These are phyloP conservation scores for Penicillium steckii DNA, from an alignment of 495 filamentous ascomycete genomes.

Conservation along the genomic window DNA sequence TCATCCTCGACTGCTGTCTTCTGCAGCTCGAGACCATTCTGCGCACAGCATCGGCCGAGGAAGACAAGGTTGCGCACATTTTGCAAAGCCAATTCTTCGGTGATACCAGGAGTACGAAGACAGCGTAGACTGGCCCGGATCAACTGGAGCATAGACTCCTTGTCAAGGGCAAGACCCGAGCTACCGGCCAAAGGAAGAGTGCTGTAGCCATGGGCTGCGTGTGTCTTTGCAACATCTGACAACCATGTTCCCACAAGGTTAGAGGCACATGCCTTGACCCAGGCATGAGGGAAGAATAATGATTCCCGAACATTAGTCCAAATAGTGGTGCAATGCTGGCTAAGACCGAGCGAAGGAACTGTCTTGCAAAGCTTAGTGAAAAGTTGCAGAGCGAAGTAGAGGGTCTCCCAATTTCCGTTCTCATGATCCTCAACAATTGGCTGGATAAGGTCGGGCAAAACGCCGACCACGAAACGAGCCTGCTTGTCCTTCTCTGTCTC, in stretches of 20 bases:
- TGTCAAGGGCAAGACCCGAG: conserved; percentile 64
- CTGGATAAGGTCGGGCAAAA: conserved; percentile 51
- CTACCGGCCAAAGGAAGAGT: conserved; percentile 66
- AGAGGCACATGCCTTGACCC: conserved; percentile 74
- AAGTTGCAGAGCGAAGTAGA: conserved; percentile 70
- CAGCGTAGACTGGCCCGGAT: conserved; percentile 62
- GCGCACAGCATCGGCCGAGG: conserved; percentile 65
- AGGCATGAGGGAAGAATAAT: conserved; percentile 69
- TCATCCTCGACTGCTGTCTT: conserved; percentile 34
- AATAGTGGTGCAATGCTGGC: conserved; percentile 50
- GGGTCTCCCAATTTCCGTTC: conserved; percentile 70
- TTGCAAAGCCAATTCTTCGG: conserved; percentile 67
- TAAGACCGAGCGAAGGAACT: conserved; percentile 60
- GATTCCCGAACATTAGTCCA: conserved; percentile 67
- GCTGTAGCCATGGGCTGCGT: conserved; percentile 47
- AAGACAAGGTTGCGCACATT: conserved; percentile 75
- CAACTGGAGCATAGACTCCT: conserved; percentile 62
- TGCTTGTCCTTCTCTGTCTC: conserved; percentile 64
- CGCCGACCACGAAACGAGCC: conserved; percentile 40
- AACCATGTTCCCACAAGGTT: conserved; percentile 76
- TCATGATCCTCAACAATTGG: conserved; percentile 45
- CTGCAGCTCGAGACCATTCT: conserved; percentile 56
- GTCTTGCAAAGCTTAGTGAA: conserved; percentile 66
- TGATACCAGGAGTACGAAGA: conserved; percentile 63
- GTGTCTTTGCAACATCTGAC: conserved; percentile 69